phyloP scores from a whole-genome alignment of 352 stramenopile genomes.

The Globisporangium nagaii region DNA sequence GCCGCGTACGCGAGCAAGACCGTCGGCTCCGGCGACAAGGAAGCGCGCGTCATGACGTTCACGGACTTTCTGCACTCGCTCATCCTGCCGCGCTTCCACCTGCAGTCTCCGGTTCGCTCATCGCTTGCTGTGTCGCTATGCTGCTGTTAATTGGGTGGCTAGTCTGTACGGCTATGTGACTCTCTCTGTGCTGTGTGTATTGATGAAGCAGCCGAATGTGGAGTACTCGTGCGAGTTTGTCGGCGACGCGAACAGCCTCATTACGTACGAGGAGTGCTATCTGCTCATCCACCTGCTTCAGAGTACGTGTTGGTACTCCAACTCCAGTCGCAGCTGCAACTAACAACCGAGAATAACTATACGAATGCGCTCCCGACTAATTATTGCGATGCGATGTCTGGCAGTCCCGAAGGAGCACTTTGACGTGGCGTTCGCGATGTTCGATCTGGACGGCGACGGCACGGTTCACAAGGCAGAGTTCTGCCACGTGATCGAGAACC shows the following conservation, averaged over 20 bases:
- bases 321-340: not conserved
- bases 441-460: constrained; percentile 70
- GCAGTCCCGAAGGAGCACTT: constrained; percentile 74
- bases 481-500: constrained; percentile 61
- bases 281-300: constrained; percentile 72
- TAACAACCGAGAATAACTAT: too few species aligned
- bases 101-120: constrained; percentile 33
- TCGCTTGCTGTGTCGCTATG: not conserved
- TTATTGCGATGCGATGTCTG: too few species aligned
- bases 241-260: constrained; percentile 59
- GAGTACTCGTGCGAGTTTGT: constrained; percentile 71
- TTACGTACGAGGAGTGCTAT: constrained; percentile 81
- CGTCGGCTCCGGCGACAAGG: constrained; percentile 19
- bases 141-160: not conserved
- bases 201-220: constrained; percentile 36
- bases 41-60: constrained; percentile 61
- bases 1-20: constrained; percentile 51
- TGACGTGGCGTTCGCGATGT: constrained; percentile 76
- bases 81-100: constrained; percentile 64
- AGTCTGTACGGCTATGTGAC: not conserved
- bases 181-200: not conserved
- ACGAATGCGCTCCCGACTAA: too few species aligned
- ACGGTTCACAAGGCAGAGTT: constrained; percentile 73
- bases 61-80: constrained; percentile 79
- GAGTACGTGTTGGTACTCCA: constrained; percentile 27